These are phyloP conservation scores for Elongisporangium prolatum DNA, from an alignment of 352 stramenopile species.

Conservation along the genomic window DNA sequence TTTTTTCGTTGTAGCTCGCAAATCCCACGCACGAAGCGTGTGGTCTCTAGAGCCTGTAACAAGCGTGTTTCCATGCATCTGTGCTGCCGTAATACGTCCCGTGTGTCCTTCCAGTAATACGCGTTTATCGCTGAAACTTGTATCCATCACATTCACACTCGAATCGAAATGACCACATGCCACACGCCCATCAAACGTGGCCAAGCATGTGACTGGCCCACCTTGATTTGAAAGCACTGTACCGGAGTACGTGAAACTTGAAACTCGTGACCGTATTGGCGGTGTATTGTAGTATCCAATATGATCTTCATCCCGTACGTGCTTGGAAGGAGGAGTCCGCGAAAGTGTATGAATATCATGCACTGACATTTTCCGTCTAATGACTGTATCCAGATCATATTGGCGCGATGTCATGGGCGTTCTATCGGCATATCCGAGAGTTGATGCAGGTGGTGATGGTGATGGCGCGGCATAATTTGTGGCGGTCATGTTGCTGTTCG, in stretches of 20 bases:
- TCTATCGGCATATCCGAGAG: not conserved
- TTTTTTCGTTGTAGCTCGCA: slow-evolving; percentile 53
- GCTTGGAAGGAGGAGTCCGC: slow-evolving; percentile 5
- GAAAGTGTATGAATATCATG: slow-evolving; percentile 23
- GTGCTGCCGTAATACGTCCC: slow-evolving; percentile 46
- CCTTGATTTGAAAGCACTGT: slow-evolving; percentile 14
- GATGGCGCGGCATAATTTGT: slow-evolving; percentile 1
- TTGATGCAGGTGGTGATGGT: not conserved
- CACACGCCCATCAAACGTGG: slow-evolving; percentile 40
- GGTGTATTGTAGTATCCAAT: slow-evolving; percentile 11
- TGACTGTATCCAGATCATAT: slow-evolving; percentile 78
- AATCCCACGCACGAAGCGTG: slow-evolving; percentile 70
- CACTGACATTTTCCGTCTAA: slow-evolving; percentile 72
- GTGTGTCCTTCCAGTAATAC: slow-evolving; percentile 52
- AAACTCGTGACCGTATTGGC: slow-evolving; percentile 16
- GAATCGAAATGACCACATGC: slow-evolving; percentile 44
- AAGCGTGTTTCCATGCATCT: slow-evolving; percentile 55
- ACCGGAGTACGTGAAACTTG: slow-evolving; percentile 18
- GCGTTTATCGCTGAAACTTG: slow-evolving; percentile 20
- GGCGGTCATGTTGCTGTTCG: not conserved
- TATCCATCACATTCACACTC: slow-evolving; percentile 36
- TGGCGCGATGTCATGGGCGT: slow-evolving; percentile 38
- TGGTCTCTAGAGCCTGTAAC: slow-evolving; percentile 69
- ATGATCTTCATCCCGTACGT: slow-evolving; percentile 2
- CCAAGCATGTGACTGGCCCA: slow-evolving; percentile 50